Conservation (phyloP, 148 eudicot species). For the Gaultheria prostrata region DNA sequence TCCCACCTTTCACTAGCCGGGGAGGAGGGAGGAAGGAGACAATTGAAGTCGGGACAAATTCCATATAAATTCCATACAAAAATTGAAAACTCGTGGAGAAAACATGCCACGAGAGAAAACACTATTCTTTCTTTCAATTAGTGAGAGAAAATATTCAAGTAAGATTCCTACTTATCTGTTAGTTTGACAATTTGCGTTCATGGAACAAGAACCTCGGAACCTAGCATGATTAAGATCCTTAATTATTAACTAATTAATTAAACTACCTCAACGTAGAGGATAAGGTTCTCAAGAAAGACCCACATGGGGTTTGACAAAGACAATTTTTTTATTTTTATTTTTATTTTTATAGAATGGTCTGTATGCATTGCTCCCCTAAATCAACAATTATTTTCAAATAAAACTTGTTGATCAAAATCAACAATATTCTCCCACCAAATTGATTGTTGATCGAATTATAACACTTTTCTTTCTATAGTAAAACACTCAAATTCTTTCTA, state of each 20-base stretch:
- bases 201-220: not conserved
- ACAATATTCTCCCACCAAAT: not conserved
- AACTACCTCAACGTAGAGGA: not conserved
- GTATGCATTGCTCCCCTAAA: not conserved
- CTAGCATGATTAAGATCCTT: not conserved
- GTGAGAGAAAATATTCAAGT: not conserved
- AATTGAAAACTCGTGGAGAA: too few relatives aligned
- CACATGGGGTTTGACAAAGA: not conserved
- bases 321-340: not conserved
- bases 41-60: too few relatives aligned
- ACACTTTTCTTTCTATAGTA: too few relatives aligned
- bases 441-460: too few relatives aligned
- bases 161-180: not conserved
- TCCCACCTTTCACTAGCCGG: too few relatives aligned
- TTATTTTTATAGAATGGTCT: not conserved
- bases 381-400: not conserved
- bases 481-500: too few relatives aligned
- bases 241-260: not conserved
- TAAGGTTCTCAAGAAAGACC: not conserved
- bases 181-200: not conserved
- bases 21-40: too few relatives aligned
- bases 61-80: too few relatives aligned
- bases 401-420: not conserved
- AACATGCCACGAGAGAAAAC: too few relatives aligned
- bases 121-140: too few relatives aligned